Base-by-base conservation (phyloP, 495 filamentous ascomycete species). In the Penicillium antarcticum region DNA sequence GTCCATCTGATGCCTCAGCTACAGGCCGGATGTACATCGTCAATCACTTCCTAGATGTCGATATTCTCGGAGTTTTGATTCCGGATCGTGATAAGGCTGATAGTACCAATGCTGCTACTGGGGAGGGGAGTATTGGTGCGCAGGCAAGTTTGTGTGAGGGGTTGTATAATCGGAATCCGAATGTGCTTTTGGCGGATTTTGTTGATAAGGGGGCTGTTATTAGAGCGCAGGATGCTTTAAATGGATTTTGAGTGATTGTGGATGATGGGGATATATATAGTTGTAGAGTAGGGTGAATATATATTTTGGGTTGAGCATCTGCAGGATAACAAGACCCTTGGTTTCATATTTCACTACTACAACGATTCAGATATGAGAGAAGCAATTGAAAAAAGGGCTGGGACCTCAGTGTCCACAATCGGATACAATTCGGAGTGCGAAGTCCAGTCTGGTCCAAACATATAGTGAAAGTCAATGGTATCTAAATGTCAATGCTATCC, bases 161-260 rank as follows among this genome's bases (percentile, higher is more conserved):
- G 1, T 29, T 82, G 55, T 87, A 84, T 78, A 74, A 71, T 2
- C 57, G 57, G 39, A 74, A 69, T 55, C 84, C 85, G 10, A 77
- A 75, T 42, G 84, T 84, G 35, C 67, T 87, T 31, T 67, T 89
- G 26, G 76, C 86, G 14, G 86, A 91, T 66, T 89, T 88, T 67
- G 84, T 78, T 42, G 80, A 86, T 61, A 62, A 79, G 40, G 86
- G 85, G 0, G 70, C 76, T n/a, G 65, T 76, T n/a, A 77, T 87
- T 39, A 61, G 60, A 7, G 77, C 80, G 5, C 82, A 85, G 45
- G 75, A 82, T 59, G 47, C 48, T 33, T 37, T 87, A 50, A 89
- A 88, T 68, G 78, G 81, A 24, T 69, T 88, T 8, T 66, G 60
- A n/a, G n/a, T n/a, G 41, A 38, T 31, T 4, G 10, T 29, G 14